Base-by-base conservation (phyloP, 2,329 filamentous ascomycete species). In the Acephala macrosclerotiorum region DNA sequence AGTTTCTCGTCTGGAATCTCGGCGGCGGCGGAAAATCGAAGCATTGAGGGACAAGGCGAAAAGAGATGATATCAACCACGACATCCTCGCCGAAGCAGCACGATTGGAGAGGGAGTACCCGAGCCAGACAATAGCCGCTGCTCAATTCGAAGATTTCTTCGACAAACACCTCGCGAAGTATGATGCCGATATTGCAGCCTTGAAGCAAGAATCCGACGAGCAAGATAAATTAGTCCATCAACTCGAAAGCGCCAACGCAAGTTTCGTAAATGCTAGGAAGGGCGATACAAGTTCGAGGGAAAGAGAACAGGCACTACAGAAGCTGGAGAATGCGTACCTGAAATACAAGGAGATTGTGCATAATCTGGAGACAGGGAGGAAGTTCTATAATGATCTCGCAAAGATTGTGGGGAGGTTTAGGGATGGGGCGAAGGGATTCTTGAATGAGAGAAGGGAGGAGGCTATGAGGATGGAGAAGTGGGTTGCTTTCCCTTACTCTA, bases 281-380 rank as follows among this genome's bases (percentile, higher is more conserved):
- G 81, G 82, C 18, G 85, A 85, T 55, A 83, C 85, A 0, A 87
- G 86, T 6, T 87, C 84, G 1, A 86, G 84, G 66, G 94, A 97
- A 75, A 88, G 96, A 16, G 95, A 98, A 77, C 87, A 91, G 71
- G 94, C 93, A 0, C 80, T 99, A 58, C 96, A 99, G 78, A 89
- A 87, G 68, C 83, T 99, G 11, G 95, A 98, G 77, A 94, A 92
- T 69, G 95, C 93, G 0, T 98, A 97, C 77, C 89, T 94, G 78
- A 96, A 95, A 79, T 98, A 98, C 82, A 97, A 97, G 80, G 95
- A 99, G 77, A 93, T 98, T 64, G 89, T 97, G 64, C 92, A 88
- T 70, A 97, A 98, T 75, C 84, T 97, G 2, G 95, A 98, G 70
- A 92, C 91, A 0, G 96, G 93, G 0, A 85, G 95, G 61, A 97